phyloP scores from a whole-genome alignment of 768 basidiomycete species.

The Lentinula sp. region DNA sequence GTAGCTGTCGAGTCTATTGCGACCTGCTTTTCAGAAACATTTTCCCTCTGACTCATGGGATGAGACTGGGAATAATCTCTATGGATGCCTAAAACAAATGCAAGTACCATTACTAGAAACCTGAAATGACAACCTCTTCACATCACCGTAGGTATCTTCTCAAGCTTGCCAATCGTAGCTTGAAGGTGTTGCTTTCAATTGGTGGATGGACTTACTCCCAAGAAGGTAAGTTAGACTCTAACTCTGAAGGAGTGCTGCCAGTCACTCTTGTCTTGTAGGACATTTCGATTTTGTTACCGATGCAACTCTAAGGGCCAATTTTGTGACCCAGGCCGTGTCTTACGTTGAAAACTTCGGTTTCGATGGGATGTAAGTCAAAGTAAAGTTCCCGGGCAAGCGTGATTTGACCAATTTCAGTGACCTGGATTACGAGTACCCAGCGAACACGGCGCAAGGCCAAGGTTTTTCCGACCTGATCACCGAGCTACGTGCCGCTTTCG shows the following conservation, averaged over 20 bases:
- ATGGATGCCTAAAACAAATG: conserved; percentile 77
- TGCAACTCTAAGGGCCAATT: conserved; percentile 42
- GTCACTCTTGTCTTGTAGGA: conserved; percentile 22
- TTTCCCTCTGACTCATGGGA: conserved; percentile 69
- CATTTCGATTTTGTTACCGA: conserved; percentile 63
- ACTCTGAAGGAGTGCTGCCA: neutral
- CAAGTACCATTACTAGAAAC: neutral
- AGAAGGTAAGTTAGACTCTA: conserved; percentile 23
- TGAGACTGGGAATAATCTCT: conserved; percentile 72
- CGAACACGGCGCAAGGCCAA: conserved; percentile 49
- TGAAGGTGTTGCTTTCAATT: conserved; percentile 47
- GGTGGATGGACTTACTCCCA: conserved; percentile 71
- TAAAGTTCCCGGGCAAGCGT: neutral
- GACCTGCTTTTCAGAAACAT: conserved; percentile 44
- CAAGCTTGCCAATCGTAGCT: conserved; percentile 52
- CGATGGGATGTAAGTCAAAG: conserved; percentile 58
- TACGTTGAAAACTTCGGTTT: conserved; percentile 73
- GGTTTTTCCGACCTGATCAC: conserved; percentile 63
- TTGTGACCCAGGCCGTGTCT: conserved; percentile 55
- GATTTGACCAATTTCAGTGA: conserved; percentile 32
- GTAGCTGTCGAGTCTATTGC: conserved; percentile 8
- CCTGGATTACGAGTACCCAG: conserved; percentile 76
- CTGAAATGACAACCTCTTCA: conserved; percentile 27
- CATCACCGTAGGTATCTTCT: conserved; percentile 51
- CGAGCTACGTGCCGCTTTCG: conserved; percentile 56